Conservation (phyloP, 257 asterid genomes). For the Apocynum venetum region DNA sequence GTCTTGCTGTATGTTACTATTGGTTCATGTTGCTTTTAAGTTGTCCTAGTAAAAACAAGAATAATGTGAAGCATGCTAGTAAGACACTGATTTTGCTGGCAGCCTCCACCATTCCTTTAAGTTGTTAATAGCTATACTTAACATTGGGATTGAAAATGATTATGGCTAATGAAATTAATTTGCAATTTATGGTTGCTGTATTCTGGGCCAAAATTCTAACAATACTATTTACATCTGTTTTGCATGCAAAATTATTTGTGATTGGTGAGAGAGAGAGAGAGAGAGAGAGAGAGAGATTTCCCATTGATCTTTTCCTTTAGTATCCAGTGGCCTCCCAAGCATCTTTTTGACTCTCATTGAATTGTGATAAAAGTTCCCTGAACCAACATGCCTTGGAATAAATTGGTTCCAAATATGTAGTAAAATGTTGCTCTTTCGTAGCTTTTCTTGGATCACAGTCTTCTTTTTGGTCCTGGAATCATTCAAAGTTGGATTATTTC, state of each 20-base stretch:
- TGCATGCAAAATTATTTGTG: not conserved
- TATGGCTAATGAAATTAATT: not conserved
- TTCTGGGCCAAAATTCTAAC: not conserved
- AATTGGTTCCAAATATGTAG: not conserved
- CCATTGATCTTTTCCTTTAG: not conserved
- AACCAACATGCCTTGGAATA: not conserved
- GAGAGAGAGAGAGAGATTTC: not conserved
- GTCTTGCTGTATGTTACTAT: conserved; percentile 76
- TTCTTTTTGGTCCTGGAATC: not conserved
- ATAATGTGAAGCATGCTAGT: not conserved
- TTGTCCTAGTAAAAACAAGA: not conserved
- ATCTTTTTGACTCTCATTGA: not conserved
- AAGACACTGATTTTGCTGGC: not conserved
- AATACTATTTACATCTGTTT: not conserved
- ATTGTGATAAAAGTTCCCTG: not conserved
- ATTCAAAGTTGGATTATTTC: not conserved
- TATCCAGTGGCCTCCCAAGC: not conserved
- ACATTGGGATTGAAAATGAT: not conserved
- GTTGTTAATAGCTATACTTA: not conserved
- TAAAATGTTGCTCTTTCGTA: not conserved
- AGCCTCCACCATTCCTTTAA: not conserved
- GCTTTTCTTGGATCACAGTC: not conserved
- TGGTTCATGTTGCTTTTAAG: conserved; percentile 7
- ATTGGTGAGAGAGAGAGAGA: not conserved
- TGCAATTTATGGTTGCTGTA: not conserved